Evolutionary conservation across 2,329 filamentous ascomycete genomes (phyloP).

Genomic region (Boeremia lycopersici): DNA sequence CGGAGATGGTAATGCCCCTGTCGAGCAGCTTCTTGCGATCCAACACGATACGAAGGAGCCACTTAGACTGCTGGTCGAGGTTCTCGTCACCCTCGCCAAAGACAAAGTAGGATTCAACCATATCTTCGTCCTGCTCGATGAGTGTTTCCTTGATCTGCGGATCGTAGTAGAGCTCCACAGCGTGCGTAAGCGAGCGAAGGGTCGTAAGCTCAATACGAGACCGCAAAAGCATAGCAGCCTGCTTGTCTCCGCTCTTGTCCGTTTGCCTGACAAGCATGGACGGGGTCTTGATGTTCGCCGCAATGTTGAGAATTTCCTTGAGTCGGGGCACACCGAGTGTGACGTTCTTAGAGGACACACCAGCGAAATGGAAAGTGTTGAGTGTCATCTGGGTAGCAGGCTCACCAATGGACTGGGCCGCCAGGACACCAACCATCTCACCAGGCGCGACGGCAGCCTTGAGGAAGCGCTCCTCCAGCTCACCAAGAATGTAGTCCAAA

Average conservation of each 20-base stretch:
- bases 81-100: constrained; percentile 78
- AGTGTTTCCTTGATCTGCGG: constrained; percentile 85
- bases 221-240: constrained; percentile 82
- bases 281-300: constrained; percentile 97
- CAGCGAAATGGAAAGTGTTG: constrained; percentile 99
- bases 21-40: constrained; percentile 95
- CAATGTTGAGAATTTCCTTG: constrained; percentile 98
- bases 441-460: constrained; percentile 86
- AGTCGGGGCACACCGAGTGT: constrained; percentile 98
- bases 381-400: constrained; percentile 99
- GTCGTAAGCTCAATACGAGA: constrained; percentile 94
- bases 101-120: constrained; percentile 96
- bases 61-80: constrained; percentile 76
- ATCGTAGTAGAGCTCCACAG: constrained; percentile 97
- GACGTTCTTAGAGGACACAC: constrained; percentile 99
- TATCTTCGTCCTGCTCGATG: constrained; percentile 86
- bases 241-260: constrained; percentile 66
- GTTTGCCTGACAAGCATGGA: constrained; percentile 92
- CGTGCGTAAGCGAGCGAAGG: constrained; percentile 85
- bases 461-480: constrained; percentile 86
- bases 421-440: constrained; percentile 98
- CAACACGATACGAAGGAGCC: constrained; percentile 91
- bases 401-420: constrained; percentile 97
- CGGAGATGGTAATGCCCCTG: constrained; percentile 88
- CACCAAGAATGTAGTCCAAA: constrained; percentile 89